Conservation (phyloP, 192 early-diverging fungal species). For the Funneliformis mosseae region DNA sequence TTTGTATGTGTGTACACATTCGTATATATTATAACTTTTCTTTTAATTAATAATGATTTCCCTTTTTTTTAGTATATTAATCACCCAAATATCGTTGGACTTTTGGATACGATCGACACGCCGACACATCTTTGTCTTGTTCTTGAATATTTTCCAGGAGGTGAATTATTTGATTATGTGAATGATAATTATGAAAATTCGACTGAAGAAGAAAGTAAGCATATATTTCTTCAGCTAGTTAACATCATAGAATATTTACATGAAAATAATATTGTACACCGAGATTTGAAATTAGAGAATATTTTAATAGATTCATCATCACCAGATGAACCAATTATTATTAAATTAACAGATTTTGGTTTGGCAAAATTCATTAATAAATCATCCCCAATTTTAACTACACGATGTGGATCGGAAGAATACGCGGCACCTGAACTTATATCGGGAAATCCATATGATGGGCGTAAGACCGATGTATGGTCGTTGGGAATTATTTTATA, state of each 20-base stretch:
- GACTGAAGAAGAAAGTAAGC: slow-evolving; percentile 49
- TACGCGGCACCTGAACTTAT: slow-evolving; percentile 79
- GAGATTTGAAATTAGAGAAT: slow-evolving; percentile 70
- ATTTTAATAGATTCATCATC: slow-evolving; percentile 43
- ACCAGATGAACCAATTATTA: slow-evolving; percentile 34
- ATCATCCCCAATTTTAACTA: slow-evolving; percentile 46
- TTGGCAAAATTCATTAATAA: slow-evolving; percentile 56
- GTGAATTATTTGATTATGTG: slow-evolving; percentile 78
- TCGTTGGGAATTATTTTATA: slow-evolving; percentile 78
- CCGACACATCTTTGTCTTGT: slow-evolving; percentile 65
- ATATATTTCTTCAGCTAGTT: slow-evolving; percentile 60
- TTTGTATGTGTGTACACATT: no score
- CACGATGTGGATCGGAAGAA: slow-evolving; percentile 74
- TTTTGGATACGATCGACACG: slow-evolving; percentile 66
- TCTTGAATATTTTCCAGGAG: slow-evolving; percentile 70
- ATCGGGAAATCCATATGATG: slow-evolving; percentile 64
- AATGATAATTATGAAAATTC: slow-evolving; percentile 44
- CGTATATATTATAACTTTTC: slow-evolving; percentile 13
- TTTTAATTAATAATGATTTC: slow-evolving; percentile 33
- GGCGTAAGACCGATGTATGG: slow-evolving; percentile 77
- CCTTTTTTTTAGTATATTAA: slow-evolving; percentile 51
- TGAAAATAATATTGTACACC: slow-evolving; percentile 61
- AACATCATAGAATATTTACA: slow-evolving; percentile 67
- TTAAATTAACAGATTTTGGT: slow-evolving; percentile 73
- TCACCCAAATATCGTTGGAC: slow-evolving; percentile 68